A percentile compares a stretch with the other conserved stretches of the same genome.
Evolutionary conservation across 352 stramenopile genomes (phyloP).

Genomic region (Elongisporangium prolatum): DNA sequence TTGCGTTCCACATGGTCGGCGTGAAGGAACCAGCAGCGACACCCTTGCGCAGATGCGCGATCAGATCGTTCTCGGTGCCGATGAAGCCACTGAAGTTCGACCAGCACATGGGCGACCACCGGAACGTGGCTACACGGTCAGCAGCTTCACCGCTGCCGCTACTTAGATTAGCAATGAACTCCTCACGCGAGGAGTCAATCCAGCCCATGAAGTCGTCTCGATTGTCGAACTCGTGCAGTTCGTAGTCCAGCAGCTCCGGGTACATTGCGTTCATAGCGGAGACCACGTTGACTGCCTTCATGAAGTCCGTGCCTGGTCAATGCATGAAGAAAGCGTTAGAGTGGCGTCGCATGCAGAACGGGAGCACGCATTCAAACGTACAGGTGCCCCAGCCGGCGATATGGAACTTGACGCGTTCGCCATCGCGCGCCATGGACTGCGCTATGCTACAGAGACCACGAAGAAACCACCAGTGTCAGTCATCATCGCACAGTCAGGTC

Average conservation of each 20-base stretch:
- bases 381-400: constrained; percentile 71
- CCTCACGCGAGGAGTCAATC: constrained; percentile 27
- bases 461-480: not conserved
- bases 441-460: constrained; percentile 22
- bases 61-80: constrained; percentile 61
- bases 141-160: not conserved
- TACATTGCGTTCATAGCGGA: constrained; percentile 66
- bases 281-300: constrained; percentile 56
- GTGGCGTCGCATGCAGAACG: not conserved
- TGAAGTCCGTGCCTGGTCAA: constrained; percentile 34
- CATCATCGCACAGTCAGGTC: not conserved
- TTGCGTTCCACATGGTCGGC: not conserved
- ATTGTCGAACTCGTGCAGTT: constrained; percentile 47
- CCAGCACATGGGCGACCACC: constrained; percentile 69
- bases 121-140: constrained; percentile 22
- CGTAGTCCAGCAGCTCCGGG: constrained; percentile 34
- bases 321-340: not conserved
- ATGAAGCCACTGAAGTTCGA: constrained; percentile 52
- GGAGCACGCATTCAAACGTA: constrained; percentile 8
- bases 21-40: constrained; percentile 15
- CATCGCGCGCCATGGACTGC: constrained; percentile 25
- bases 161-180: constrained; percentile 35
- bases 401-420: constrained; percentile 36
- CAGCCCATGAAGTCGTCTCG: constrained; percentile 56
- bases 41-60: constrained; percentile 54